Percentiles rank a stretch among this genome's conserved stretches.
These are phyloP conservation scores for Leccinellum luteum DNA, from an alignment of 768 basidiomycete genomes.

Conservation along the genomic window DNA sequence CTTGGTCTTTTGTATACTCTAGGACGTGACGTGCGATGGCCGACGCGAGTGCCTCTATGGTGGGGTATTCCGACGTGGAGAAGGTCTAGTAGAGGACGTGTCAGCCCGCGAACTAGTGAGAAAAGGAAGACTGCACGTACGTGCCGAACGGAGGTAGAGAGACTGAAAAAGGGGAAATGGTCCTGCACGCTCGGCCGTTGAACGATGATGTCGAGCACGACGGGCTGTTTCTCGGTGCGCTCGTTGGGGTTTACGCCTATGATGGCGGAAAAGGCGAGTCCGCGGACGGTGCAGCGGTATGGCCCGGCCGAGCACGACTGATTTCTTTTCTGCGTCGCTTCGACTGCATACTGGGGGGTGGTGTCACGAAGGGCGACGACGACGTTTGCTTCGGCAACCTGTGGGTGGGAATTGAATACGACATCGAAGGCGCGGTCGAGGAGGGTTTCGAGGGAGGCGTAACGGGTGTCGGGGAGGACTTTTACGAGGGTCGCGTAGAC, in stretches of 20 bases:
- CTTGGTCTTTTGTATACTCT: constrained; percentile 16
- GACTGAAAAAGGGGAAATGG: constrained; percentile 12
- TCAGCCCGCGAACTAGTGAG: neutral
- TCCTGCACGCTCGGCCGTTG: neutral
- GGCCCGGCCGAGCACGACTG: constrained; percentile 15
- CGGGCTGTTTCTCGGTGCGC: constrained; percentile 58
- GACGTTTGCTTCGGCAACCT: constrained; percentile 40
- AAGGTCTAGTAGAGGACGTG: constrained; percentile 44
- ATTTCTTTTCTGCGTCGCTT: constrained; percentile 32
- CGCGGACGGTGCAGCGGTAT: constrained; percentile 28
- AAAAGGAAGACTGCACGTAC: neutral
- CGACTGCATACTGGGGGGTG: constrained; percentile 43
- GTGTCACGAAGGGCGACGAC: constrained; percentile 47
- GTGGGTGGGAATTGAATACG: constrained; percentile 35
- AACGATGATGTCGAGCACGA: constrained; percentile 51
- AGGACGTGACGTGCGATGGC: constrained; percentile 50
- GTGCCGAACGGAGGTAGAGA: constrained; percentile 35
- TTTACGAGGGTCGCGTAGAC: constrained; percentile 31
- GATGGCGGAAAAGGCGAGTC: constrained; percentile 51
- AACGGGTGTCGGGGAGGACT: constrained; percentile 24
- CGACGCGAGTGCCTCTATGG: constrained; percentile 70
- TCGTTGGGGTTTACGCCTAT: constrained; percentile 72
- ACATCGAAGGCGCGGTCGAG: constrained; percentile 38
- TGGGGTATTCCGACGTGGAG: constrained; percentile 48
- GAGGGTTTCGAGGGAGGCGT: constrained; percentile 47